phyloP scores from a whole-genome alignment of 2,329 filamentous ascomycete species.

The Trichoderma endophyticum region DNA sequence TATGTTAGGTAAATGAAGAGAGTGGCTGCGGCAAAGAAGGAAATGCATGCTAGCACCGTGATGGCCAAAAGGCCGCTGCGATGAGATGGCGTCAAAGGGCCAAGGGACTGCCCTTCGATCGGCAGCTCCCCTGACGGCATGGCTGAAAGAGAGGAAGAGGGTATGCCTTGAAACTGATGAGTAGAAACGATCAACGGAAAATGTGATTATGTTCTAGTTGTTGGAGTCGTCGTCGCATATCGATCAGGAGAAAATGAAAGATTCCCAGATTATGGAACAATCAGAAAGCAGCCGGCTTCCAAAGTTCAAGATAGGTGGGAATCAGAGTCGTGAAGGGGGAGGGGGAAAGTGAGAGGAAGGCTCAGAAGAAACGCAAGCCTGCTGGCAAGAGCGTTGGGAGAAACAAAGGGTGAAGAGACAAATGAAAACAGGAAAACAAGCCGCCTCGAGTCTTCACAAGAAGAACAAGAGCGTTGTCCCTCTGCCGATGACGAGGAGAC shows the following conservation, averaged over 20 bases:
- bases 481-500: background rate
- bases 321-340: background rate
- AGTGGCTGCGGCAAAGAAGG: conserved; percentile 29
- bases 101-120: conserved; percentile 24
- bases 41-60: conserved; percentile 30
- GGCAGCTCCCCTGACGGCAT: conserved; percentile 4
- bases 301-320: background rate
- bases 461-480: background rate
- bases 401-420: background rate
- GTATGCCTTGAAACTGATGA: background rate
- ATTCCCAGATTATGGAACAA: background rate
- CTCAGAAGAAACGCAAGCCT: background rate
- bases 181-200: background rate
- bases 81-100: conserved; percentile 23
- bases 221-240: conserved; percentile 7
- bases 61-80: conserved; percentile 32
- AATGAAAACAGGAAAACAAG: background rate
- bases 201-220: background rate
- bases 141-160: background rate
- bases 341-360: background rate
- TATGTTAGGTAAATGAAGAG: conserved; percentile 34
- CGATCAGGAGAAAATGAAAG: background rate
- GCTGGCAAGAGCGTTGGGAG: background rate
- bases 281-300: background rate
- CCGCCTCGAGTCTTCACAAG: background rate